Conservation (phyloP, 345 rosid genomes). For the Eutrema japonicum region DNA sequence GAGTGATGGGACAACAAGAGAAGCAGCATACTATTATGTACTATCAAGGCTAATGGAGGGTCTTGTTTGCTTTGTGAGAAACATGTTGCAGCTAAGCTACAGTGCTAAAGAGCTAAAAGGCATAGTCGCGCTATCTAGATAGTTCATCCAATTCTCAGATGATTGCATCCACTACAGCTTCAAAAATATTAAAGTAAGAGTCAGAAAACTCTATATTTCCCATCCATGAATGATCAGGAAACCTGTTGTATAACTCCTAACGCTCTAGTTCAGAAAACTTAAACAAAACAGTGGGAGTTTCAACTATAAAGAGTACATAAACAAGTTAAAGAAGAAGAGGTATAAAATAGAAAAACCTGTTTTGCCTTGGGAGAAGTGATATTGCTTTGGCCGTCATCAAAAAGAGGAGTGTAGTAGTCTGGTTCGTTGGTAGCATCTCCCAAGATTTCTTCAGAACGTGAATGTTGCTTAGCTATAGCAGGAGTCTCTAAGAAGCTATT, state of each 20-base stretch:
- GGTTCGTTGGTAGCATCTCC: conserved; percentile 73
- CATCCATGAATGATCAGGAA: conserved; percentile 6
- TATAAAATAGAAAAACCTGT: conserved; percentile 14
- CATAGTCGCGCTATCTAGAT: conserved; percentile 2
- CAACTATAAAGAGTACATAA: conserved; percentile 16
- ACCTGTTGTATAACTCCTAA: background rate
- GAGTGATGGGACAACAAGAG: background rate
- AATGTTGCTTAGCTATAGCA: conserved; percentile 46
- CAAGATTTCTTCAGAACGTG: conserved; percentile 59
- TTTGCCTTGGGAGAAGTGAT: conserved; percentile 31
- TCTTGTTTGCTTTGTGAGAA: conserved; percentile 3
- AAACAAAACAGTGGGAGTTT: background rate
- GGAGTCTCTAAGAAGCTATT: conserved; percentile 71
- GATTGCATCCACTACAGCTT: background rate
- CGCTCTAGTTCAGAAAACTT: conserved; percentile 4
- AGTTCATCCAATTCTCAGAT: conserved; percentile 13
- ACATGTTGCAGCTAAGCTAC: conserved; percentile 20
- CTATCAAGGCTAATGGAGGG: background rate
- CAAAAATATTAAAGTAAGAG: background rate
- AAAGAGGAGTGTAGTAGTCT: conserved; percentile 63
- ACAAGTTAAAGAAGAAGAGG: background rate
- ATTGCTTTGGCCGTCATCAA: conserved; percentile 59
- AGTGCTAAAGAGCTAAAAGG: conserved; percentile 4
- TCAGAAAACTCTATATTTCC: conserved; percentile 1
- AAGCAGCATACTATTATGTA: background rate